Evolutionary conservation across 805 yeast genomes (phyloP), one percentile per base, ranked within the genome.

Genomic region (Vanderwaltozyma tropicalis): DNA sequence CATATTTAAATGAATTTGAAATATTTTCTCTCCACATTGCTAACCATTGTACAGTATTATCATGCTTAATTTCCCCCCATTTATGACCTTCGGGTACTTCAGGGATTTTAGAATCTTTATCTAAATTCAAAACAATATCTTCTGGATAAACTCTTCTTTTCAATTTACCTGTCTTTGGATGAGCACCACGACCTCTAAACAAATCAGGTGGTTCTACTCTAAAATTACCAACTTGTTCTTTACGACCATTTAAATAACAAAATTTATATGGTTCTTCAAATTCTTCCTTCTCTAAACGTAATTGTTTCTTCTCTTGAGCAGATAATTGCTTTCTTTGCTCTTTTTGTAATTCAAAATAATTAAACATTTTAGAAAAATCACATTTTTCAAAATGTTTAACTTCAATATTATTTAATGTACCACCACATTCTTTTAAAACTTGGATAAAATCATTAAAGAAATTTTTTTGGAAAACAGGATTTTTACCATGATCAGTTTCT

Each of bases 21-120:
- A 89, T 83, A 53, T 89, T 89, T 61, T 89, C 97, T 55, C 81
- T 78, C 96, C 96, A 89, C 83, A 80, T 87, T 0, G 96, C 97
- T 38, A 89, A 68, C 98, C 98, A 89, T 11, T 89, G 77, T 20
- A 88, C 96, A 0, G 87, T 79, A 49, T 81, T 80, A 57, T 89
- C 96, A 57, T 88, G 94, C 46, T 72, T 72, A 19, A 89, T 69
- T 48, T 84, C 95, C 13, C 83, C 95, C 98, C 98, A 89, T 31
- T 66, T 46, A 51, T 86, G 96, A 1, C 96, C 96, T 11, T 62
- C 73, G 2, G 96, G 96, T 1, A 96, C 82, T 4, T 66, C 69
- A 2, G 98, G 97, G 2, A 86, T 65, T 15, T 71, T 67, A 0
- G 79, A 82, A 15, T 72, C 84, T 46, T 71, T 68, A 40, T 95